Evolutionary conservation across 2,329 filamentous ascomycete genomes (phyloP), one percentile per base, ranked within the genome.

Genomic region (Aspergillus luchuensis): DNA sequence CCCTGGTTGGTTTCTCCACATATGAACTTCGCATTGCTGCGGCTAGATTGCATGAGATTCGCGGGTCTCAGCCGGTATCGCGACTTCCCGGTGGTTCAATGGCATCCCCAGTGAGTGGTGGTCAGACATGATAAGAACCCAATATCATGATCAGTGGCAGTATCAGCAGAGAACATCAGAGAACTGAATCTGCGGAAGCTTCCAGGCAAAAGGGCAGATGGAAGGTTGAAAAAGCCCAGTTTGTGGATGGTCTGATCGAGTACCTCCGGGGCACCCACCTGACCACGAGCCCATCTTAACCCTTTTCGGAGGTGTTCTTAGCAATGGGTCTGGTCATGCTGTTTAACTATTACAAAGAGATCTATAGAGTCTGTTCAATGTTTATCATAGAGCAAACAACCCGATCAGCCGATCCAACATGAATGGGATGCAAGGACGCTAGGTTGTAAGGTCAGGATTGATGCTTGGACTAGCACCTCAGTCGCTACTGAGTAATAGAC

Each of bases 261-360:
- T 45, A 60, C 58, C 58, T 60, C 48, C 13, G 15, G 39, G 58
- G 52, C 53, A 45, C 7, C 45, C 58, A 56, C 52, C 58, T 51
- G 57, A 56, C 57, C 45, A 30, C 33, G n/a, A 17, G 28, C 45
- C 15, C 19, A 47, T 11, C 25, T 49, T 36, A 36, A 36, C 33
- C 33, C 11, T 13, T 36, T 36, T 36, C 11, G 33, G 33, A 15
- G 33, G 4, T 13, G 33, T 36, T 36, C 33, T 13, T 15, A 36
- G 13, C 13, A 8, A 19, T 36, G 17, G 7, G 15, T 57, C 21
- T 13, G 36, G 21, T 13, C 30, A 33, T 13, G 30, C 30, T 33
- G 4, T 33, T 33, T 11, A 13, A 33, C 30, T 33, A 33, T 36
- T 36, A 13, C 10, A 15, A 11, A 4, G 11, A 36, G 33, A 36